A percentile compares a stretch with the other conserved stretches of the same genome.
Conservation (phyloP, 1,284 basidiomycete genomes). For the Ustilago vetiveriae region DNA sequence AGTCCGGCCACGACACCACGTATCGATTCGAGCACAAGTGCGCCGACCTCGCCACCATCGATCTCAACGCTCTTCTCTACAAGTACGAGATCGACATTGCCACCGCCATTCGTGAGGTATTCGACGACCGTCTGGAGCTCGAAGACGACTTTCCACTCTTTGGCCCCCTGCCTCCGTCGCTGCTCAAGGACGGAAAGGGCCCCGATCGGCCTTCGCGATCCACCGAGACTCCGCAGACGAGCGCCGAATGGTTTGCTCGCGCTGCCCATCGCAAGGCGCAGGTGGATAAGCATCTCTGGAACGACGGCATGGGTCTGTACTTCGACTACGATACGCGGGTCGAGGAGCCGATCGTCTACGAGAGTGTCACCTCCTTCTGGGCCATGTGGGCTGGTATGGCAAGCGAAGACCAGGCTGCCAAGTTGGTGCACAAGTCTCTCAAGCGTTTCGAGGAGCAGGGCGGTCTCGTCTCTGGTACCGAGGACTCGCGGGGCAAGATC, state of each 20-base stretch:
- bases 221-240: constrained; percentile 68
- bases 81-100: constrained; percentile 72
- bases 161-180: constrained; percentile 49
- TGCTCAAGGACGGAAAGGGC: constrained; percentile 37
- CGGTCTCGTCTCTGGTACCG: constrained; percentile 94
- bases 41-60: constrained; percentile 92
- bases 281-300: constrained; percentile 96
- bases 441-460: constrained; percentile 96
- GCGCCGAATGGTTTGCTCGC: constrained; percentile 63
- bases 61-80: constrained; percentile 83
- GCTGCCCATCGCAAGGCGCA: constrained; percentile 70
- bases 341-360: constrained; percentile 90
- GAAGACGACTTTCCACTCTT: constrained; percentile 81
- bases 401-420: constrained; percentile 90
- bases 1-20: constrained; percentile 89
- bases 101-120: constrained; percentile 86
- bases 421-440: constrained; percentile 86
- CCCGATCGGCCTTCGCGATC: constrained; percentile 73
- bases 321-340: constrained; percentile 94
- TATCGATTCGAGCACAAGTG: constrained; percentile 95
- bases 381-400: constrained; percentile 96
- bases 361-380: constrained; percentile 95
- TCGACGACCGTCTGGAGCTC: constrained; percentile 87
- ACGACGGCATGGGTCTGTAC: constrained; percentile 91
- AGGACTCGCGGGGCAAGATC: constrained; percentile 93